Evolutionary conservation across 768 basidiomycete genomes (phyloP).

Genomic region (Auriculariales sp.): DNA sequence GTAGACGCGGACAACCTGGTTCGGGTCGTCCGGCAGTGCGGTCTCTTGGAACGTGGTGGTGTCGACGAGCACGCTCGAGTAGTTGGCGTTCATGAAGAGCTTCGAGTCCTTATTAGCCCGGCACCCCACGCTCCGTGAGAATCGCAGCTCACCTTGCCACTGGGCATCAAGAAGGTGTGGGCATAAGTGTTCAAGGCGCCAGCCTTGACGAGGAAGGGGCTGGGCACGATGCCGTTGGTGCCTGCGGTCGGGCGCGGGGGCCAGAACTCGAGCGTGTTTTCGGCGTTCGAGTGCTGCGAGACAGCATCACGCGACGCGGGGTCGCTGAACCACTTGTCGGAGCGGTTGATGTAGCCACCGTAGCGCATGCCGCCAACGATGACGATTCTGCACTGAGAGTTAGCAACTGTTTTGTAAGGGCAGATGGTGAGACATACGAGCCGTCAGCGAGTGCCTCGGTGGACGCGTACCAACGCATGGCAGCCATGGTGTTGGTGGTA

Average conservation of each 20-base stretch:
- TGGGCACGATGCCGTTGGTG: constrained; percentile 20
- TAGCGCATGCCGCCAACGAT: constrained; percentile 71
- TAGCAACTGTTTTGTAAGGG: too few relatives aligned
- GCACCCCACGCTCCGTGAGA: constrained; percentile 35
- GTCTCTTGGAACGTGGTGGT: constrained; percentile 44
- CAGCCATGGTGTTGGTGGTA: constrained; percentile 43
- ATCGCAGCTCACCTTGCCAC: constrained; percentile 68
- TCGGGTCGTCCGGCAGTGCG: constrained; percentile 45
- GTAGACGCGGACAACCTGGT: constrained; percentile 32
- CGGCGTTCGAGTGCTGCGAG: constrained; percentile 52
- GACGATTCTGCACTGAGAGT: constrained; percentile 54
- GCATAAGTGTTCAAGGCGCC: constrained; percentile 70
- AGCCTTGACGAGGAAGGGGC: constrained; percentile 50
- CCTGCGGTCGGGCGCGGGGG: constrained; percentile 31
- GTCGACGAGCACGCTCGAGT: constrained; percentile 37
- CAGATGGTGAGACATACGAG: constrained; percentile 45
- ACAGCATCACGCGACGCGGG: constrained; percentile 62
- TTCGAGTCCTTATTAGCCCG: too few relatives aligned
- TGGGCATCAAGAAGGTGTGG: constrained; percentile 58
- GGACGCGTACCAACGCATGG: constrained; percentile 74
- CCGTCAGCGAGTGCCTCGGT: constrained; percentile 68
- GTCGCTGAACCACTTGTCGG: constrained; percentile 49
- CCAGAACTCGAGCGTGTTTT: constrained; percentile 75
- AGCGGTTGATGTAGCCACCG: constrained; percentile 70
- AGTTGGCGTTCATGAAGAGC: constrained; percentile 60